Percentiles rank a stretch among this genome's conserved stretches.
phyloP scores from a whole-genome alignment of 192 early-diverging fungal genomes.

The Dissophora globulifera region DNA sequence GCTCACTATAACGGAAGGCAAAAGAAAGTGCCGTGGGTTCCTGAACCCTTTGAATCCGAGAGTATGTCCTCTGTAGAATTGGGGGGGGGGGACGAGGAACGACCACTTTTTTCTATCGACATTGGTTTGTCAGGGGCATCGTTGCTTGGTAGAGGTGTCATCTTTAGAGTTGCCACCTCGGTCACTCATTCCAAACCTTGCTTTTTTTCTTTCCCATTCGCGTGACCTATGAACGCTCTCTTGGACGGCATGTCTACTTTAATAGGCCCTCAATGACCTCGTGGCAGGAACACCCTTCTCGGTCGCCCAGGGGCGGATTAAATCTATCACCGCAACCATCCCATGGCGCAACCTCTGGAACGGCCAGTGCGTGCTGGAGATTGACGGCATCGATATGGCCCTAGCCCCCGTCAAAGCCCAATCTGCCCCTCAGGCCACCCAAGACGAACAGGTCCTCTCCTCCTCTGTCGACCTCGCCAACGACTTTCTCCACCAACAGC shows the following conservation, averaged over 20 bases:
- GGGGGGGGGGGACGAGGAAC: too few species aligned
- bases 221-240: too few species aligned
- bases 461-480: conserved; percentile 90
- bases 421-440: background rate
- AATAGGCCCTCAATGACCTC: conserved; percentile 80
- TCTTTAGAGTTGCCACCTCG: too few species aligned
- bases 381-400: conserved; percentile 73
- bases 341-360: conserved; percentile 90
- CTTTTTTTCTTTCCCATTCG: too few species aligned
- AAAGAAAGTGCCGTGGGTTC: too few species aligned
- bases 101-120: too few species aligned
- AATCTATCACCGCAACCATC: conserved; percentile 72
- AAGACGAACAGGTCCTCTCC: conserved; percentile 70
- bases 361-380: conserved; percentile 78
- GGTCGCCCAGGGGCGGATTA: conserved; percentile 75
- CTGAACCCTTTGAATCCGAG: too few species aligned
- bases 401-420: conserved; percentile 53
- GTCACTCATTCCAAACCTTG: too few species aligned
- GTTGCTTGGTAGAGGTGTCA: too few species aligned
- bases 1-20: too few species aligned
- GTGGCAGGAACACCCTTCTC: conserved; percentile 73
- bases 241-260: background rate
- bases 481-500: conserved; percentile 82
- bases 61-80: too few species aligned
- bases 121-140: too few species aligned